Percentiles rank a stretch among this genome's conserved stretches.
phyloP scores from a whole-genome alignment of 2,329 filamentous ascomycete genomes.

The Fusarium chlamydosporum region DNA sequence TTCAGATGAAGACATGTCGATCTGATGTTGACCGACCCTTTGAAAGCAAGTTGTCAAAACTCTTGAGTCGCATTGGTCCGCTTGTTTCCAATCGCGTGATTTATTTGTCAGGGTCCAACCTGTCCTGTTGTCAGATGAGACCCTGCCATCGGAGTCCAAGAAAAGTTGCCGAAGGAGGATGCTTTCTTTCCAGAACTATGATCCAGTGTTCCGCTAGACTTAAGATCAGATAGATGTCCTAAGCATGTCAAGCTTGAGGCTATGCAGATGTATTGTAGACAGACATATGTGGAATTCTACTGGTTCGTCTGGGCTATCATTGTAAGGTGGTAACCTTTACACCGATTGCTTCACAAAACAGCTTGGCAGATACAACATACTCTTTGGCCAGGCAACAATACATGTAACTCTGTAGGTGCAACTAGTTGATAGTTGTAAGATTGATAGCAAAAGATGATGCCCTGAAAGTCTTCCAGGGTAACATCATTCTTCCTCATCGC shows the following conservation, averaged over 20 bases:
- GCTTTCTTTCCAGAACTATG: not conserved
- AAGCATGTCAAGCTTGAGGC: too few relatives aligned
- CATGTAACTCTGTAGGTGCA: not conserved
- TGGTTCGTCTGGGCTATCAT: not conserved
- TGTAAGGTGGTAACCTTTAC: too few relatives aligned
- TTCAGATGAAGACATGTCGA: conserved; percentile 35
- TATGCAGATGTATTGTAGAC: not conserved
- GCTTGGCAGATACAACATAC: not conserved
- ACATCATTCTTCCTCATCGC: too few relatives aligned
- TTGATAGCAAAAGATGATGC: fast-evolving
- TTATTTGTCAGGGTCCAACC: conserved; percentile 6
- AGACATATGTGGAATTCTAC: not conserved
- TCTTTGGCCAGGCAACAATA: not conserved
- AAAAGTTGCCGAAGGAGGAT: not conserved
- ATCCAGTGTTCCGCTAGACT: not conserved
- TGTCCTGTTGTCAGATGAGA: conserved; percentile 18
- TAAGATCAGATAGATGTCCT: not conserved
- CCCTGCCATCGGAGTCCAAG: conserved; percentile 3
- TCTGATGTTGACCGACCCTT: conserved; percentile 37
- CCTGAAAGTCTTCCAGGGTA: not conserved
- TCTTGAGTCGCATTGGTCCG: conserved; percentile 19
- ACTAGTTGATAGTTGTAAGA: too few relatives aligned
- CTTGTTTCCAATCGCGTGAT: conserved; percentile 22
- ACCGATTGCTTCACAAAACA: not conserved
- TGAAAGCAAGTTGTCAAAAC: conserved; percentile 25